A percentile compares a stretch with the other conserved stretches of the same genome.
phyloP scores from a whole-genome alignment of 768 basidiomycete species.

The Lyophyllum shimeji region DNA sequence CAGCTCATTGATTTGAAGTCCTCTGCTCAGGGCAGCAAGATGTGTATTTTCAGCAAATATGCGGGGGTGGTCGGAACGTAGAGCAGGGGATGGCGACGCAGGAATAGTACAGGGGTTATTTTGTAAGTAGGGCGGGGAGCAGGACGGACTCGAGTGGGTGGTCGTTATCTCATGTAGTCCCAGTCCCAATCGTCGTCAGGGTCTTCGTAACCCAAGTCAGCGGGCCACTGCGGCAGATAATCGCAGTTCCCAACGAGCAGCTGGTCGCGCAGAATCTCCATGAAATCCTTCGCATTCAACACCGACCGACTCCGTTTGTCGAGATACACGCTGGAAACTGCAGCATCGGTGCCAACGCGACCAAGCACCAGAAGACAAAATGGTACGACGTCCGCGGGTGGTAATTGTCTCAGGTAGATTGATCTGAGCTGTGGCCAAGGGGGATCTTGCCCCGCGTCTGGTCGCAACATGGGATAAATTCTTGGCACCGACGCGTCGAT shows the following conservation, averaged over 20 bases:
- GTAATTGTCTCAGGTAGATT: conserved; percentile 33
- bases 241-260: conserved; percentile 28
- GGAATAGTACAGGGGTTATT: too few relatives aligned
- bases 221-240: conserved; percentile 33
- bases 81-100: too few relatives aligned
- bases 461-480: conserved; percentile 29
- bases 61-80: too few relatives aligned
- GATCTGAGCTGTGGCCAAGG: conserved; percentile 36
- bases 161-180: neutral
- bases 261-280: conserved; percentile 28
- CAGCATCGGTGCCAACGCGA: conserved; percentile 19
- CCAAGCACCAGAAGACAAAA: conserved; percentile 31
- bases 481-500: conserved; percentile 33
- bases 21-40: neutral
- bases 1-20: neutral
- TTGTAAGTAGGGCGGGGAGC: neutral
- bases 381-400: conserved; percentile 25
- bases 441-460: conserved; percentile 4
- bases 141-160: neutral
- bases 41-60: neutral
- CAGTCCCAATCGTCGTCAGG: conserved; percentile 26
- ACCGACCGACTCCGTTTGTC: conserved; percentile 37
- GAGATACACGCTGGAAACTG: conserved; percentile 26
- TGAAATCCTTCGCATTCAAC: conserved; percentile 27
- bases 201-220: conserved; percentile 37